A percentile compares a stretch with the other conserved stretches of the same genome.
Evolutionary conservation across 1,139 yeast species (phyloP).

Genomic region (Scheffersomyces illinoinensis): DNA sequence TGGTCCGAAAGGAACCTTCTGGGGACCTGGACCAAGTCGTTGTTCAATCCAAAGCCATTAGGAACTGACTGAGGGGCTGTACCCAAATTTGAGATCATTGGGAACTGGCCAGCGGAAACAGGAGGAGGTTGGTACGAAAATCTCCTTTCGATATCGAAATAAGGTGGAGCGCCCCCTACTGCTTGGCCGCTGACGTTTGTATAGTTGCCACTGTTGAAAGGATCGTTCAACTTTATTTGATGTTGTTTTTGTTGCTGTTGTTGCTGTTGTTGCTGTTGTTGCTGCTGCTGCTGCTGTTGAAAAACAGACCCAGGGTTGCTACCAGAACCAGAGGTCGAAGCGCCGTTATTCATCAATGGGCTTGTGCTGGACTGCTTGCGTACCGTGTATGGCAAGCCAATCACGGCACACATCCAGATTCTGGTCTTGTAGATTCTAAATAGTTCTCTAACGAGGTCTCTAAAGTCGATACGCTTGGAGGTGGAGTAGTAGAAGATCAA

Average conservation of each 20-base stretch:
- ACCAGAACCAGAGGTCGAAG: not conserved
- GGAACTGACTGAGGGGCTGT: not conserved
- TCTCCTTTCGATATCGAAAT: slow-evolving; percentile 1
- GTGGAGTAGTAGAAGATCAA: slow-evolving; percentile 27
- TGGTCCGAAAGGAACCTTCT: not conserved
- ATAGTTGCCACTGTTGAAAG: slow-evolving; percentile 3
- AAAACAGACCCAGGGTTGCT: slow-evolving; percentile 1
- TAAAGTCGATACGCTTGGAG: slow-evolving; percentile 23
- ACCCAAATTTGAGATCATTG: not conserved
- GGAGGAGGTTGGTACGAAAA: slow-evolving; percentile 1
- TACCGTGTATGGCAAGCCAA: slow-evolving; percentile 19
- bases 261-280: slow-evolving; percentile 3
- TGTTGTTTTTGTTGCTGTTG: slow-evolving; percentile 5
- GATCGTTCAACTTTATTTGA: slow-evolving; percentile 2
- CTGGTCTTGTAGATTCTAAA: slow-evolving; percentile 27
- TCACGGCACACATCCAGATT: slow-evolving; percentile 31
- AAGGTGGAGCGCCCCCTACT: slow-evolving; percentile 1
- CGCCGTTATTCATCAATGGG: slow-evolving; percentile 3
- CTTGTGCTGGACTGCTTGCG: slow-evolving; percentile 3
- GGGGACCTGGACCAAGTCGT: not conserved
- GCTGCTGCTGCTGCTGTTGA: slow-evolving; percentile 6
- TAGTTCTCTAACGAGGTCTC: slow-evolving; percentile 27
- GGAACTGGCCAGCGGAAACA: not conserved
- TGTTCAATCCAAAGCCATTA: not conserved
- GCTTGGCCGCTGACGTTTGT: not conserved